Evolutionary conservation across 106 monocot species (phyloP), one percentile per base, ranked within the genome.

Genomic region (Narthecium ossifragum): DNA sequence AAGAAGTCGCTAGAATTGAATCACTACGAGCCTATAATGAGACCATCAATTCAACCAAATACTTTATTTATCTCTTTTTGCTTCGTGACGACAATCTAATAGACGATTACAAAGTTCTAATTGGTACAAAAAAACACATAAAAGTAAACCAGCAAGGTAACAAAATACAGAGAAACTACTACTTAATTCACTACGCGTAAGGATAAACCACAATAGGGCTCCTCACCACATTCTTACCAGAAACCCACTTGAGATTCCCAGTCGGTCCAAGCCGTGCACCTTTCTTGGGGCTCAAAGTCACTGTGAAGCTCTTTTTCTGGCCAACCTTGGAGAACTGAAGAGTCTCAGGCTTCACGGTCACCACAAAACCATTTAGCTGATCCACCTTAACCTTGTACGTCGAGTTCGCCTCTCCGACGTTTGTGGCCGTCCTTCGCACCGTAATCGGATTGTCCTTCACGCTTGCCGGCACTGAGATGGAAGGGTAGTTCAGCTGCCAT

Each of bases 381-480:
- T 34, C 47, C 0, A 80, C 54, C 21, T 56, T 33, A 1, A 54
- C 60, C 11, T 0, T 4, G 48, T 66, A 80, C 6, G 1, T 28
- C 6, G 69, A 53, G 30, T 25, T 17, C 8, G 33, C 69, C 36
- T 58, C 53, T 8, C 68, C 73, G 1, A 80, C 73, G 18, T 80
- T 80, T 11, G 60, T 74, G 17, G 66, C 65, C 0, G 32, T 69
- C 39, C 69, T 22, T 2, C 8, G 46, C 65, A 65, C 31, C 7
- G 26, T 30, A 39, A 51, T 50, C 0, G 39, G 5, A 1, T 1
- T 2, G 6, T 63, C n/a, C 2, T 6, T 1, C 12, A 65, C 53
- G 34, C 31, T 51, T 3, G 23, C 47, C 8, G 50, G n/a, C 26
- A 75, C 55, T 0, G 74, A 26, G 55, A 75, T 62, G 0, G 67